Evolutionary conservation across 179 eudicot species (phyloP), one percentile per base, ranked within the genome.

Genomic region (Pouteria campechiana): DNA sequence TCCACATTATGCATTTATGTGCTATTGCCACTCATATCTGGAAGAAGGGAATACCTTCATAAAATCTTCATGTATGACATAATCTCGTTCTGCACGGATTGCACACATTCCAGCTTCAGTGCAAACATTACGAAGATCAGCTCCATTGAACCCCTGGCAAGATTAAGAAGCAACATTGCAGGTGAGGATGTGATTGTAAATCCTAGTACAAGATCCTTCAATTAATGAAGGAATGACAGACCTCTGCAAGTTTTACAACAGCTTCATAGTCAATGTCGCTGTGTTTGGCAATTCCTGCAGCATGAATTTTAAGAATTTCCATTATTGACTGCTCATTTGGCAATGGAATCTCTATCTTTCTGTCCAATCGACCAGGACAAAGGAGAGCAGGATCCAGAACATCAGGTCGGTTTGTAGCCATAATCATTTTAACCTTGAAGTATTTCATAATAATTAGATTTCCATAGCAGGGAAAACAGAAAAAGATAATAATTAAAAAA

Each of bases 211-310:
- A 17, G 41, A 31, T 44, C 2, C 11, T 34, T n/a, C n/a, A n/a
- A n/a, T n/a, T n/a, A n/a, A n/a, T n/a, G n/a, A n/a, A n/a, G n/a
- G n/a, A n/a, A n/a, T 17, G 29, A 29, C 57, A 43, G 38, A 83
- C 96, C 99, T 87, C 99, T 5, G 99, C 99, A 59, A 92, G 86
- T 58, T 93, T 88, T 29, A 93, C 83, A 41, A 81, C 75, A 7
- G 99, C 96, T 67, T 93, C 99, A 41, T 93, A 93, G 69, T 93
- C 99, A 16, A 93, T 93, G 45, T 93, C 99, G 17, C 99, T 96
- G 54, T 93, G 99, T 60, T 93, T 93, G 44, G 99, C 99, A 55
- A 93, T 93, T 41, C 99, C 99, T 57, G 89, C 67, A 57, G 96
- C 99, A 63, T 93, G 99, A 30, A 93, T 93, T 54, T 88, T 93